phyloP scores from a whole-genome alignment of 345 rosid genomes.

The Acer yangbiense region DNA sequence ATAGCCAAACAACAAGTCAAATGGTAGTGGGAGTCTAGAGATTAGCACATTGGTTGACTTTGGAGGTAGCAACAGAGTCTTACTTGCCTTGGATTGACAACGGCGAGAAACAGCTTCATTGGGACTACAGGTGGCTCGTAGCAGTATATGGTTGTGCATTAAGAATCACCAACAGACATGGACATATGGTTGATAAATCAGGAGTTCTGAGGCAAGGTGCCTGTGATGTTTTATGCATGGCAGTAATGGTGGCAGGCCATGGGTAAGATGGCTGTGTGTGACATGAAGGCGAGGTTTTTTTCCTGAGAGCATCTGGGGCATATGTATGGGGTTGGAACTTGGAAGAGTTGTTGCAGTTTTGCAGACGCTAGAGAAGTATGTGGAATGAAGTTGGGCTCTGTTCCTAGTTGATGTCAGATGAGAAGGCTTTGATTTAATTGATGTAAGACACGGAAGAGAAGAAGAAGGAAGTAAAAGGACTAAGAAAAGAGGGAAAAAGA shows the following conservation, averaged over 20 bases:
- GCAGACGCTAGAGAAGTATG: neutral
- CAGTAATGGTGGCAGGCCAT: neutral
- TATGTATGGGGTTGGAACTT: neutral
- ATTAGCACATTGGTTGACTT: neutral
- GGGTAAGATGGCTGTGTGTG: neutral
- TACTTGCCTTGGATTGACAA: neutral
- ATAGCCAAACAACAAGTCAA: too few relatives aligned
- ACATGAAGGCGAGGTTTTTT: neutral
- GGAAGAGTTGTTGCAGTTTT: neutral
- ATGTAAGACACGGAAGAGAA: neutral
- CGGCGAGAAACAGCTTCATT: neutral
- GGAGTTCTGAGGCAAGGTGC: neutral
- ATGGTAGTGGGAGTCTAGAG: too few relatives aligned
- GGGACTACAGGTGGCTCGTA: too few relatives aligned
- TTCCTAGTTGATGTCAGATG: neutral
- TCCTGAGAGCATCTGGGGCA: neutral
- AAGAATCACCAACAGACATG: neutral
- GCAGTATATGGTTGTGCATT: neutral
- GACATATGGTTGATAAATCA: neutral
- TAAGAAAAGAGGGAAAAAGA: neutral
- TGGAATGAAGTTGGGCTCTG: neutral
- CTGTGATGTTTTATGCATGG: neutral
- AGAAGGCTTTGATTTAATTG: neutral
- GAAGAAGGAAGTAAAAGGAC: neutral
- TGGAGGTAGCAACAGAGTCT: neutral